These are phyloP conservation scores for Coccomyxa sp. DNA, from an alignment of 139 green algal species.

Conservation along the genomic window DNA sequence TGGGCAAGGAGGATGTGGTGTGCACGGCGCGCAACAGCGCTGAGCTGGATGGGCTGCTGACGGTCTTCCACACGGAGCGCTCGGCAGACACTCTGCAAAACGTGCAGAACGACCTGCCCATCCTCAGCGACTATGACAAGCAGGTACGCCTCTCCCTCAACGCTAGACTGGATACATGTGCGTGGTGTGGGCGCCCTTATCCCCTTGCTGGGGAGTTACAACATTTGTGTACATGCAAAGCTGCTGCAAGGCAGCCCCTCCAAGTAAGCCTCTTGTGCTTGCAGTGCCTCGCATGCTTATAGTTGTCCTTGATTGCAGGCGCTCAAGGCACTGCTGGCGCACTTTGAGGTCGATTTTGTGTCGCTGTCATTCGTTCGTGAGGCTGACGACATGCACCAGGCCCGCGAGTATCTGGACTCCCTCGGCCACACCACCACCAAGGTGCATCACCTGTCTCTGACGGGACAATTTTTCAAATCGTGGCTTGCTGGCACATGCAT, in stretches of 20 bases:
- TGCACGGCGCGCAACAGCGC: slow-evolving; percentile 71
- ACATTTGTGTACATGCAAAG: too few relatives aligned
- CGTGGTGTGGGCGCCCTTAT: too few relatives aligned
- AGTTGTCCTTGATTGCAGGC: background rate
- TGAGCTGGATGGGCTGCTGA: slow-evolving; percentile 83
- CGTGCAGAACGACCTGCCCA: slow-evolving; percentile 78
- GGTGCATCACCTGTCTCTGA: slow-evolving; percentile 1
- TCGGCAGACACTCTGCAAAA: slow-evolving; percentile 56
- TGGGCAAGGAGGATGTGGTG: slow-evolving; percentile 55
- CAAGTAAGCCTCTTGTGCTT: too few relatives aligned
- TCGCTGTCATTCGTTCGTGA: slow-evolving; percentile 67
- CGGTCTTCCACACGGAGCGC: slow-evolving; percentile 86
- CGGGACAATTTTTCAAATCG: background rate
- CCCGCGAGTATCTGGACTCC: slow-evolving; percentile 65
- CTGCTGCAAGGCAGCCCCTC: too few relatives aligned
- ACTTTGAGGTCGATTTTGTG: slow-evolving; percentile 87
- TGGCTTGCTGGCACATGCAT: background rate
- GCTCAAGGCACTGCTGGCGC: slow-evolving; percentile 20
- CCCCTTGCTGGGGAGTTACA: too few relatives aligned
- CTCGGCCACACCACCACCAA: slow-evolving; percentile 63
- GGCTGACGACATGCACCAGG: slow-evolving; percentile 68
- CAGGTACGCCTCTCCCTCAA: background rate
- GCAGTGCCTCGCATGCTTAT: slow-evolving; percentile 17
- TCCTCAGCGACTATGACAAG: slow-evolving; percentile 73
- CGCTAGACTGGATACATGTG: too few relatives aligned